A percentile compares a stretch with the other conserved stretches of the same genome.
These are phyloP conservation scores for Puccinia horiana DNA, from an alignment of 1,284 basidiomycete species.

Conservation along the genomic window DNA sequence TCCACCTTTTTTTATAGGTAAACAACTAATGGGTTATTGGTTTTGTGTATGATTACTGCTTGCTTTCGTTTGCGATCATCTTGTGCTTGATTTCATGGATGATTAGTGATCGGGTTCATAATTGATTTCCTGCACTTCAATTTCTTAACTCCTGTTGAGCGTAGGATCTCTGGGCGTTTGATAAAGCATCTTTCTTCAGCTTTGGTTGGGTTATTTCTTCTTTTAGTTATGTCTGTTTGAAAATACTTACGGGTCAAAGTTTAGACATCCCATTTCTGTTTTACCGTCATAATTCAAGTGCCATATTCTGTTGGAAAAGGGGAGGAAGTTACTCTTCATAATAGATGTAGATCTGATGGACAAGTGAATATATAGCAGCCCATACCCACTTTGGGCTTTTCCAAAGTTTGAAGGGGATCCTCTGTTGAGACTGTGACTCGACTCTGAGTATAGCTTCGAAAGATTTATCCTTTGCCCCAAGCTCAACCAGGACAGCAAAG, in stretches of 20 bases:
- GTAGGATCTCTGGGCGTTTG: no score
- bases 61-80: no score
- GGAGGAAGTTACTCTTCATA: not conserved
- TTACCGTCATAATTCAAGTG: not conserved
- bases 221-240: no score
- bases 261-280: not conserved
- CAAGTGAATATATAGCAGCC: not conserved
- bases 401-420: not conserved
- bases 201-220: no score
- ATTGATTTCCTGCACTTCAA: no score
- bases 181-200: no score
- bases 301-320: not conserved
- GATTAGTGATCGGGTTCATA: no score
- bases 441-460: not conserved
- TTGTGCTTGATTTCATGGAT: no score
- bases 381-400: not conserved
- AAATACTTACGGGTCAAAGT: not conserved
- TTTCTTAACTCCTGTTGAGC: no score
- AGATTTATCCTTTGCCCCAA: not conserved
- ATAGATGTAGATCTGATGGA: not conserved
- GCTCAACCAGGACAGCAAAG: not conserved
- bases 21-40: no score
- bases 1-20: no score
- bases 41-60: no score
- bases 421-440: not conserved